phyloP scores from a whole-genome alignment of 1,284 basidiomycete species.

The Melampsora larici-populina region DNA sequence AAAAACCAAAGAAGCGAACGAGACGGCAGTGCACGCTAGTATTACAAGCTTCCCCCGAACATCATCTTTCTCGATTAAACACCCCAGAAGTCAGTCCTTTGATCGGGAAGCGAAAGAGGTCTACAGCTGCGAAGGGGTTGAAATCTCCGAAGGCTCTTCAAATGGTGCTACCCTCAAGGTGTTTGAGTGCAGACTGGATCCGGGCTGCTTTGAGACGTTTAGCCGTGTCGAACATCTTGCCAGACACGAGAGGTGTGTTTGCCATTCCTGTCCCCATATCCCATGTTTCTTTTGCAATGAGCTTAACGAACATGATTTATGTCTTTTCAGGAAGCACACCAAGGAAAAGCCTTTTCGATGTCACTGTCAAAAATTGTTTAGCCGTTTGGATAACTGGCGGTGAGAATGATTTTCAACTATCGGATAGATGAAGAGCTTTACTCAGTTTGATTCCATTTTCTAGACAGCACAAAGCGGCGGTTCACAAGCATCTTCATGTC shows the following conservation, averaged over 20 bases:
- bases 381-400: neutral
- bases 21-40: too few species aligned
- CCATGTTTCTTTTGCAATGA: neutral
- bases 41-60: too few species aligned
- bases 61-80: too few species aligned
- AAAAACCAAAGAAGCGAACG: too few species aligned
- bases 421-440: neutral
- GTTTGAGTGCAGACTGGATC: too few species aligned
- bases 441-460: neutral
- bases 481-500: neutral
- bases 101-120: too few species aligned
- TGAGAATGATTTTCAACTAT: neutral
- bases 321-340: neutral
- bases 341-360: neutral
- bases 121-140: too few species aligned
- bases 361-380: neutral
- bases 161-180: too few species aligned
- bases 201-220: neutral
- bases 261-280: neutral
- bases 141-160: too few species aligned
- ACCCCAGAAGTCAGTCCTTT: too few species aligned
- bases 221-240: neutral
- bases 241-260: neutral
- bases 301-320: neutral
- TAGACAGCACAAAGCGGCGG: neutral